Base-by-base conservation (phyloP, 345 rosid genomes). In the Arabidopsis suecica region DNA sequence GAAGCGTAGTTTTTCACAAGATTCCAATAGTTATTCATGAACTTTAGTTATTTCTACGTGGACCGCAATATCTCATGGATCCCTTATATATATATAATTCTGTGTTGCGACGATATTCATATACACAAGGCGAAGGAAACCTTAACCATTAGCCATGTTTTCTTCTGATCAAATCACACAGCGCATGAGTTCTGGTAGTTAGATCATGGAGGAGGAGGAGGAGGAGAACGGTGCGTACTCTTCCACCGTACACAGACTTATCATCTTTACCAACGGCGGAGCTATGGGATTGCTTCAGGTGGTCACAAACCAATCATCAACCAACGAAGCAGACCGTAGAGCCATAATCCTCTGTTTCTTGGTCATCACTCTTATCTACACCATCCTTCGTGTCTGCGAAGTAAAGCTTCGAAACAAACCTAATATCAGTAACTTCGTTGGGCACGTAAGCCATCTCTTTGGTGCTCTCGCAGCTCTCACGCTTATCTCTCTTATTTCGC, bases 381-480 rank as follows among this genome's bases (percentile, higher is more conserved):
- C 4, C 32, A 13, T 49, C 20, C 40, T 65, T 5, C 33, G 70
- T 48, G 44, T 65, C 44, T 34, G 10, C 6, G 70, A 65, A 49
- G 4, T 65, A n/a, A 65, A 47, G 44, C 45, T 49, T 12, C 57
- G 32, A 12, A 65, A 65, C 12, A 12, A 65, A 49, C 58, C 6
- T 6, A 20, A 20, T 1, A 32, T 65, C 33, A 4, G 57, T 9
- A 12, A 65, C 18, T 65, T 48, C 7, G 70, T 48, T 48, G 70
- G 58, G 36, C 56, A 65, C 9, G 18, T 65, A 3, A 65, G 70
- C 44, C 70, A 65, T 65, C 70, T 65, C 70, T 3, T 16, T 16
- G 70, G 70, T 10, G 70, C 58, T 50, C 57, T 65, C 4, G 32
- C 70, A 49, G 70, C 70, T 65, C 70, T 65, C 45, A 5, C 36